Percentiles rank a stretch among this genome's conserved stretches.
These are phyloP conservation scores for Musa schizocarpa DNA, from an alignment of 176 grass and related monocot genomes.

Conservation along the genomic window DNA sequence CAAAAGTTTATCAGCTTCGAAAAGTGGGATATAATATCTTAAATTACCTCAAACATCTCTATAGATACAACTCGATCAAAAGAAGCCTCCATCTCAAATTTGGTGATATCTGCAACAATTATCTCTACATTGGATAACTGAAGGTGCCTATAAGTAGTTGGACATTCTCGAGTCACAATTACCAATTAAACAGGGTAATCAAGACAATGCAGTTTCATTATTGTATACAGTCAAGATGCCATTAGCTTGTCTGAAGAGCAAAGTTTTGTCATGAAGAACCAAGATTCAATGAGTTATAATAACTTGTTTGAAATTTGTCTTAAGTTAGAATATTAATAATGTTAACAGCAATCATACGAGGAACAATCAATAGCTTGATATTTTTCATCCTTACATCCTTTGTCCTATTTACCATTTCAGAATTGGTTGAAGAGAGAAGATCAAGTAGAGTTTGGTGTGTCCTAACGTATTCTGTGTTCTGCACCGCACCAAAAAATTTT, in stretches of 20 bases:
- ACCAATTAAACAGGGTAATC: not conserved
- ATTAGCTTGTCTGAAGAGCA: not conserved
- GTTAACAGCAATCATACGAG: too few species aligned
- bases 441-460: too few species aligned
- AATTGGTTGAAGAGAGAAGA: too few species aligned
- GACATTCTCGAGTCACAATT: not conserved
- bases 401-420: too few species aligned
- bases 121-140: constrained; percentile 71
- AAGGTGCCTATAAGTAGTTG: constrained; percentile 46
- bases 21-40: not conserved
- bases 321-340: too few species aligned
- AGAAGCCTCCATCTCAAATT: constrained; percentile 83
- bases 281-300: not conserved
- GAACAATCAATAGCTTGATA: too few species aligned
- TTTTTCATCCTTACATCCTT: too few species aligned
- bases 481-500: too few species aligned
- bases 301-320: too few species aligned
- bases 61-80: constrained; percentile 94
- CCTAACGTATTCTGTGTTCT: too few species aligned
- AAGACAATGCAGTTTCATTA: not conserved
- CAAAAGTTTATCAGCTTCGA: not conserved
- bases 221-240: not conserved
- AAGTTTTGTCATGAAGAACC: not conserved
- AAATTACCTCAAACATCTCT: constrained; percentile 86
- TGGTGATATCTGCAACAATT: constrained; percentile 84